Conservation (phyloP, 2,329 filamentous ascomycete species). For the Botryosphaeria dothidea region DNA sequence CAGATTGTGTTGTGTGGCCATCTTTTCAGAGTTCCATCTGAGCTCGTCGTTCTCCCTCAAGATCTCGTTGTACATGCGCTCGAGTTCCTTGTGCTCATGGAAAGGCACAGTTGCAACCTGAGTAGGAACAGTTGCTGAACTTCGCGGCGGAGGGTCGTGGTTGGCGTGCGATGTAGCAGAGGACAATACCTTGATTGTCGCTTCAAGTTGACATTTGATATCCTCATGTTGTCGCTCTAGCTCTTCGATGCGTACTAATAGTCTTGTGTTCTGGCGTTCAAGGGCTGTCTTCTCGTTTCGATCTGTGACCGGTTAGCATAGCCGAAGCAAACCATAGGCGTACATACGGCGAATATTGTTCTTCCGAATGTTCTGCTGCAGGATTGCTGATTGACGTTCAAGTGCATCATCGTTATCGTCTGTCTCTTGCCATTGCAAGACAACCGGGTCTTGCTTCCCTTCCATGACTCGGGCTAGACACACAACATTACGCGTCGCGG, state of each 20-base stretch:
- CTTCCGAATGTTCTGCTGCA: not conserved
- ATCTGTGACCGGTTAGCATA: not conserved
- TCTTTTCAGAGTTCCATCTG: conserved; percentile 34
- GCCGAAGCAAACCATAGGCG: not conserved
- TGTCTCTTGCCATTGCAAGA: not conserved
- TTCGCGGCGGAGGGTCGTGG: not conserved
- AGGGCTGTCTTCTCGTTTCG: not conserved
- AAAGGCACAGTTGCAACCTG: conserved; percentile 21
- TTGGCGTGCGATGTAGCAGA: not conserved
- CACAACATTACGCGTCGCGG: not conserved
- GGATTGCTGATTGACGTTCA: not conserved
- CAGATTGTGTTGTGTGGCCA: conserved; percentile 27
- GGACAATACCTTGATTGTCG: not conserved
- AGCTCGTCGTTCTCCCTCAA: conserved; percentile 24
- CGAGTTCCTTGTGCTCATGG: conserved; percentile 31
- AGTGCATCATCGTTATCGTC: not conserved
- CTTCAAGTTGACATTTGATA: conserved; percentile 21
- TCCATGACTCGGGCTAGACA: conserved; percentile 5
- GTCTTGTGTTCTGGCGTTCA: not conserved
- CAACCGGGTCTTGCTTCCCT: not conserved
- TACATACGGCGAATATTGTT: not conserved
- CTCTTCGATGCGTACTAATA: conserved; percentile 3
- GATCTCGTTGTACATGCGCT: not conserved
- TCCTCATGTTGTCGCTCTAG: conserved; percentile 21
- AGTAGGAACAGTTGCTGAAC: not conserved